Base-by-base conservation (phyloP, 2,329 filamentous ascomycete genomes). In the Triangularia verruculosa region DNA sequence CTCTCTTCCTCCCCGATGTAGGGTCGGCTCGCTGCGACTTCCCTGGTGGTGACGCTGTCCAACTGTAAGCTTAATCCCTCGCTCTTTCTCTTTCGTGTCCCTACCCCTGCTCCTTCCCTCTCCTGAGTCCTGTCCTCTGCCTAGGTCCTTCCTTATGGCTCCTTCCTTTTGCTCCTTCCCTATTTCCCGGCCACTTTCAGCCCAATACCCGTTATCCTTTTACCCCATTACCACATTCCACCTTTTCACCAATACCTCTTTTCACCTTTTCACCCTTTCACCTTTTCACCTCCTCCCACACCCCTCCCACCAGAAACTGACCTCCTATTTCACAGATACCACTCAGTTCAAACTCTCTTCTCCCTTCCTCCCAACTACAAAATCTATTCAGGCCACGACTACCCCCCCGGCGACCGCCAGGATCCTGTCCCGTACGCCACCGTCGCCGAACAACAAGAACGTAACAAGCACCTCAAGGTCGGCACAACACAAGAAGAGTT, bases 361-460 rank as follows among this genome's bases (percentile, higher is more conserved):
- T 64, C 67, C 51, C 64, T 85, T 1, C 78, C 80, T 0, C 72
- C 71, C 1, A 67, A 81, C 30, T 74, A 76, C 59, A 81, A 77
- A 59, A 77, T 86, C 59, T 86, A 81, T 77, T 81, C 79, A 0
- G 83, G 83, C 0, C 83, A 86, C 64, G 84, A 86, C 67, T 86
- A 86, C 67, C 82, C 83, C 0, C 67, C 69, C 9, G 72, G 64
- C 1, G 74, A 62, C 59, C 1, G 71, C 64, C 0, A 76, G 78
- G 0, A 61, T 1, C 69, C 68, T 1, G 34, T 77, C 0, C 71
- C 82, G 0, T 82, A 68, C 34, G 73, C 79, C 65, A 83, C 75
- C 0, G 82, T 85, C 0, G 67, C 69, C 5, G 78, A 82, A 8
- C 83, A 85, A 24, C 76, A 70, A 22, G 63, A 68, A 28, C 65